These are phyloP conservation scores for Collybia nuda DNA, from an alignment of 768 basidiomycete genomes.

Conservation along the genomic window DNA sequence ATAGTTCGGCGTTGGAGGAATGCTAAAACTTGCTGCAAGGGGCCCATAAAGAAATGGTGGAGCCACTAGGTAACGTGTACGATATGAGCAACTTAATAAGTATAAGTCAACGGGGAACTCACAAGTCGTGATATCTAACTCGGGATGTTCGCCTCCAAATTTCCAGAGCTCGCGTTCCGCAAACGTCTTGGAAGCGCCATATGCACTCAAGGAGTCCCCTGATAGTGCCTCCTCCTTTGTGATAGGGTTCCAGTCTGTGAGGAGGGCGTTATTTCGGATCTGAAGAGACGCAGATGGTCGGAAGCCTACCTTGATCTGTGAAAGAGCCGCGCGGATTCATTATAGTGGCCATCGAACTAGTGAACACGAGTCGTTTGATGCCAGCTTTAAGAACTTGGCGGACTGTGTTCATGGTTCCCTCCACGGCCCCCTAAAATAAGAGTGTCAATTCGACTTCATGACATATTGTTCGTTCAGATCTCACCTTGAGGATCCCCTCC, in stretches of 20 bases:
- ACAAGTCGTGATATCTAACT: conserved; percentile 18
- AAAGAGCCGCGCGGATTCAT: conserved; percentile 17
- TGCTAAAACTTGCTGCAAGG: conserved; percentile 20
- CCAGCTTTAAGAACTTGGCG: conserved; percentile 35
- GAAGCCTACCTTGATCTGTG: conserved; percentile 26
- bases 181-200: conserved; percentile 14
- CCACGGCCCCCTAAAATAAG: conserved; percentile 28
- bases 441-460: neutral
- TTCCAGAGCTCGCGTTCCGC: conserved; percentile 15
- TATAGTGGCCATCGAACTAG: conserved; percentile 35
- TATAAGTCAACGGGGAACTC: neutral
- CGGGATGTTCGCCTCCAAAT: conserved; percentile 13
- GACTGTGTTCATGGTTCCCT: conserved; percentile 40
- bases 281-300: neutral
- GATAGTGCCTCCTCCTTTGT: conserved; percentile 13
- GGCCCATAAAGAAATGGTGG: conserved; percentile 38
- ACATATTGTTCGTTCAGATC: neutral
- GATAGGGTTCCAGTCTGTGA: conserved; percentile 15
- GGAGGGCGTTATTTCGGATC: neutral
- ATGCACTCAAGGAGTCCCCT: conserved; percentile 6
- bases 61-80: conserved; percentile 22
- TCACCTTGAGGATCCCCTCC: conserved; percentile 24
- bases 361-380: conserved; percentile 33
- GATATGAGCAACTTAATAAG: neutral
- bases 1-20: conserved; percentile 21